These are phyloP conservation scores for Rhodotorula sphaerocarpa DNA, from an alignment of 768 basidiomycete genomes.

Conservation along the genomic window DNA sequence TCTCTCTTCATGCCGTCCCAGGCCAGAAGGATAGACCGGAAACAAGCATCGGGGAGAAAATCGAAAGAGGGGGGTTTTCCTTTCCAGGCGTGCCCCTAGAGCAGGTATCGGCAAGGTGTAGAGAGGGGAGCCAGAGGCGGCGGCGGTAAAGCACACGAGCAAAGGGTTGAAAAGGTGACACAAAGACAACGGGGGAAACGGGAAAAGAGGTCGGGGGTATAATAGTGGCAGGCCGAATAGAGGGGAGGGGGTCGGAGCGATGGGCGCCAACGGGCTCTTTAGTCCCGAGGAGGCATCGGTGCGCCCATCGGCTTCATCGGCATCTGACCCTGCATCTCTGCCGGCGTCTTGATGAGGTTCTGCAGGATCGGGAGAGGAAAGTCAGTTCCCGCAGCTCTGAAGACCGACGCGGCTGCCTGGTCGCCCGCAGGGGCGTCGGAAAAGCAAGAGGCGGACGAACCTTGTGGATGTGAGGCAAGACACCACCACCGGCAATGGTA, in stretches of 20 bases:
- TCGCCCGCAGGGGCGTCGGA: too few species aligned
- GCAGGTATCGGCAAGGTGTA: too few species aligned
- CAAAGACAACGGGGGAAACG: too few species aligned
- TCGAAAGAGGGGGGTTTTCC: too few species aligned
- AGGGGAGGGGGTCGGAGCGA: background rate
- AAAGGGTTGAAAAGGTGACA: too few species aligned
- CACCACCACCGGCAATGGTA: constrained; percentile 64
- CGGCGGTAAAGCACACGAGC: too few species aligned
- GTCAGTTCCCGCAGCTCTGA: background rate
- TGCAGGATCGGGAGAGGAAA: background rate
- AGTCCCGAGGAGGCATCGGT: background rate
- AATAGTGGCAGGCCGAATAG: background rate
- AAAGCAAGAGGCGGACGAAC: constrained; percentile 1
- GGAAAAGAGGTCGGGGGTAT: background rate
- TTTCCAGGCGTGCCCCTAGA: too few species aligned
- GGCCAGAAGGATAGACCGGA: too few species aligned
- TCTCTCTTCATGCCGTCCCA: too few species aligned
- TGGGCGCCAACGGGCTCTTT: background rate
- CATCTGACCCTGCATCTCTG: constrained; percentile 4
- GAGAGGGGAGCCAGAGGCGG: too few species aligned
- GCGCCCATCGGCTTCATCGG: constrained; percentile 1
- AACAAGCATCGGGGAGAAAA: too few species aligned
- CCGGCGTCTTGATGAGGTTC: constrained; percentile 33
- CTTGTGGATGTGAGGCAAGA: constrained; percentile 41
- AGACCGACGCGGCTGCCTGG: too few species aligned